Conservation (phyloP, 2,329 filamentous ascomycete genomes). For the Alternaria brassicae region DNA sequence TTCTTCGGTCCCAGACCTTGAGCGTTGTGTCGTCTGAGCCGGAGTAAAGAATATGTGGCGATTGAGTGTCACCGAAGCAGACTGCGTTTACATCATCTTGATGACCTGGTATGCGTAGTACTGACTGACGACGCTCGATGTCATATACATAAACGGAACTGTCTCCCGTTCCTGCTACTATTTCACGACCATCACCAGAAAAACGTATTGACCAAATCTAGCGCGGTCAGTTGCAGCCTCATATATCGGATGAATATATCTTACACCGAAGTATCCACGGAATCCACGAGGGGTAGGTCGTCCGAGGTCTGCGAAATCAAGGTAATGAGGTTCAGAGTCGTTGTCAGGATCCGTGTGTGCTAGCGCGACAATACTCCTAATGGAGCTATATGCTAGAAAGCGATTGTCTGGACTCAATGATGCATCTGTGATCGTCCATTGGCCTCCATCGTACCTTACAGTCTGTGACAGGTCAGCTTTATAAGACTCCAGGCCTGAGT, state of each 20-base stretch:
- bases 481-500: neutral
- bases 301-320: conserved; percentile 72
- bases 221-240: conserved; percentile 10
- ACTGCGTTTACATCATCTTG: conserved; percentile 93
- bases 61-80: conserved; percentile 87
- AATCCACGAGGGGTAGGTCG: conserved; percentile 47
- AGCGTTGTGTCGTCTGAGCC: conserved; percentile 93
- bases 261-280: conserved; percentile 45
- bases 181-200: conserved; percentile 86
- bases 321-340: conserved; percentile 75
- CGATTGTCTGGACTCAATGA: conserved; percentile 89
- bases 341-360: conserved; percentile 87
- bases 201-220: conserved; percentile 91
- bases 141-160: conserved; percentile 88
- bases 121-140: conserved; percentile 77
- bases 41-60: conserved; percentile 93
- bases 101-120: conserved; percentile 80
- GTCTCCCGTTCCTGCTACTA: conserved; percentile 86
- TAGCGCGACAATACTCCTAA: conserved; percentile 82
- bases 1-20: conserved; percentile 93
- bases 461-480: conserved; percentile 65
- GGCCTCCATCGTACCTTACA: conserved; percentile 81
- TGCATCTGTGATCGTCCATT: conserved; percentile 96
- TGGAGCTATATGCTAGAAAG: conserved; percentile 90
- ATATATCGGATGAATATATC: neutral